Percentiles rank a stretch among this genome's conserved stretches.
Evolutionary conservation across 176 grass and related monocot genomes (phyloP).

Genomic region (Melocanna baccifera): DNA sequence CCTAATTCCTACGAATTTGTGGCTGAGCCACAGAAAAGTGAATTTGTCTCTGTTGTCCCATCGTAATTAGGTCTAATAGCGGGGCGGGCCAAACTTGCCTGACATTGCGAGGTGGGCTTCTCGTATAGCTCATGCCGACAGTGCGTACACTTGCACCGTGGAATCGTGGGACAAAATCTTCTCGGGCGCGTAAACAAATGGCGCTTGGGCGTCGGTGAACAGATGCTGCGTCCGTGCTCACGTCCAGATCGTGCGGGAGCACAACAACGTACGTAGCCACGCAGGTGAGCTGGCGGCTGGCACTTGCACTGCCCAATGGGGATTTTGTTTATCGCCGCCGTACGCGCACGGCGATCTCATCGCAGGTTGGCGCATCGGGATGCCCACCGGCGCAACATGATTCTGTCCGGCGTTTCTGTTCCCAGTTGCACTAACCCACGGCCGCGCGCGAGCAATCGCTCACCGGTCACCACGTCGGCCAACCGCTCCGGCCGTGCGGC

Average conservation of each 20-base stretch:
- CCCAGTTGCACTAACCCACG: not conserved
- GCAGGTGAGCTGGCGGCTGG: not conserved
- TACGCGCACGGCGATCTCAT: not conserved
- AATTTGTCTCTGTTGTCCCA: not conserved
- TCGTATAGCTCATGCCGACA: not conserved
- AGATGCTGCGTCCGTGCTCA: not conserved
- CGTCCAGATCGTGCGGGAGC: not conserved
- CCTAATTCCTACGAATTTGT: not conserved
- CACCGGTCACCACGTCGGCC: not conserved
- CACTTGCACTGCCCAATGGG: not conserved
- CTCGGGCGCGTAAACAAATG: not conserved
- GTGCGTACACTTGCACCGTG: not conserved
- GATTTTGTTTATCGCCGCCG: not conserved
- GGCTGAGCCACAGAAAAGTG: not conserved
- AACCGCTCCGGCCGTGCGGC: too few species aligned
- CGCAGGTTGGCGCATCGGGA: not conserved
- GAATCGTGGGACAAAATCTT: slow-evolving; percentile 12
- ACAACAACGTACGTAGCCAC: too few species aligned
- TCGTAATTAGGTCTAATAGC: not conserved
- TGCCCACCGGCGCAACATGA: not conserved
- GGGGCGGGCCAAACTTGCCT: not conserved
- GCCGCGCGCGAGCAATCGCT: not conserved
- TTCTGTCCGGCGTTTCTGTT: not conserved
- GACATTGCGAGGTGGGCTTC: not conserved
- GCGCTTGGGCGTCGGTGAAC: not conserved